Percentiles rank a stretch among this genome's conserved stretches.
Evolutionary conservation across 495 filamentous ascomycete species (phyloP).

Genomic region (Stereocaulon alpinum): DNA sequence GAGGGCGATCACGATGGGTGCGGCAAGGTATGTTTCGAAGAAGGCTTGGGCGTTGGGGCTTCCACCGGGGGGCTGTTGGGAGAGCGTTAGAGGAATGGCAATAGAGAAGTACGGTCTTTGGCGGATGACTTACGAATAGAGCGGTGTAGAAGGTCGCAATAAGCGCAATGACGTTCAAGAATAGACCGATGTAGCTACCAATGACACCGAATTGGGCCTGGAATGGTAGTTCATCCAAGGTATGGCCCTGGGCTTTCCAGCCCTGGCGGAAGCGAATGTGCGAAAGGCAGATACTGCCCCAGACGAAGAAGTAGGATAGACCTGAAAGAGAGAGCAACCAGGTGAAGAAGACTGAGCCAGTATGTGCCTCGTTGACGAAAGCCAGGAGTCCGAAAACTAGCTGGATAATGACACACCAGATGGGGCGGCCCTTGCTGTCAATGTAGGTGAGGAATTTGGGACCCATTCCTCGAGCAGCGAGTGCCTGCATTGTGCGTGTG

Average conservation of each 20-base stretch:
- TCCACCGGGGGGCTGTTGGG: slow-evolving; percentile 26
- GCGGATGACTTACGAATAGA: slow-evolving; percentile 30
- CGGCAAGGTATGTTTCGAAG: slow-evolving; percentile 54
- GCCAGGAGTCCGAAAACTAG: slow-evolving; percentile 45
- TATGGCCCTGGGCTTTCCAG: slow-evolving; percentile 44
- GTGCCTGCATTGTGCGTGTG: slow-evolving; percentile 53
- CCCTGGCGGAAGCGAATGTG: slow-evolving; percentile 66
- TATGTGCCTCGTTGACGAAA: slow-evolving; percentile 40
- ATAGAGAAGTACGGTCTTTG: not conserved
- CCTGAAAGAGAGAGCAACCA: slow-evolving; percentile 65
- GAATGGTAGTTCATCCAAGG: slow-evolving; percentile 64
- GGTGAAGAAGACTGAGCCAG: slow-evolving; percentile 33
- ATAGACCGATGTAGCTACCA: slow-evolving; percentile 57
- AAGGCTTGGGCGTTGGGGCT: slow-evolving; percentile 40
- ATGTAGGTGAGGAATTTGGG: slow-evolving; percentile 47
- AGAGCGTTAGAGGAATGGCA: slow-evolving; percentile 29
- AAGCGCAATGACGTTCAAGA: slow-evolving; percentile 49
- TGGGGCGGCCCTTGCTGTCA: slow-evolving; percentile 47
- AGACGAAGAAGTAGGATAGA: slow-evolving; percentile 57
- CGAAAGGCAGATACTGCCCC: slow-evolving; percentile 59
- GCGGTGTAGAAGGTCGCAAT: slow-evolving; percentile 48
- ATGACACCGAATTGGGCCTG: slow-evolving; percentile 52
- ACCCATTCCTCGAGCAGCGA: slow-evolving; percentile 46
- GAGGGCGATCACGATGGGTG: slow-evolving; percentile 42
- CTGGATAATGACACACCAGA: slow-evolving; percentile 42